These are phyloP conservation scores for Cenchrus fungigraminus DNA, from an alignment of 176 grass and related monocot species.

Conservation along the genomic window DNA sequence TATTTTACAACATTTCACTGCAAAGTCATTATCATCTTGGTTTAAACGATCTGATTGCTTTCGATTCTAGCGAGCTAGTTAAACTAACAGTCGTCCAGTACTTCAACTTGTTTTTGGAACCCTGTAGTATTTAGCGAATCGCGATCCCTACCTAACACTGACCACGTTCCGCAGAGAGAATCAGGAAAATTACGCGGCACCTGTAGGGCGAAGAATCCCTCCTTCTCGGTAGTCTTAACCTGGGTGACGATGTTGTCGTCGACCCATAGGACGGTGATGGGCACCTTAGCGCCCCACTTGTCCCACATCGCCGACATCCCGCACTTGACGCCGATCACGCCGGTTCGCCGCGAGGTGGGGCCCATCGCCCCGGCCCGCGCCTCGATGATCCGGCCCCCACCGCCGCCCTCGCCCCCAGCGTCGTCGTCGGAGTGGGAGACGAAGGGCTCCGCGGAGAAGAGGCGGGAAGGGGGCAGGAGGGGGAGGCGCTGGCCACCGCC, in stretches of 20 bases:
- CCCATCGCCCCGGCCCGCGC: slow-evolving; percentile 62
- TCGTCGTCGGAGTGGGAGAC: slow-evolving; percentile 49
- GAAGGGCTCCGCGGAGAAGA: slow-evolving; percentile 65
- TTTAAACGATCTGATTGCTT: not conserved
- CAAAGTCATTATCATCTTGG: slow-evolving; percentile 4
- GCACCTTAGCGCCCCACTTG: slow-evolving; percentile 95
- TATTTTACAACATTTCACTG: not conserved
- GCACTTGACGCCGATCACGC: slow-evolving; percentile 90
- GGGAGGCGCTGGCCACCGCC: slow-evolving; percentile 9
- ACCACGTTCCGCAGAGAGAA: not conserved
- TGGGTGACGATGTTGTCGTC: slow-evolving; percentile 96
- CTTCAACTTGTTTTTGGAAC: not conserved
- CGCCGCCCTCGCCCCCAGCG: slow-evolving; percentile 27
- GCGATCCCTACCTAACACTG: not conserved
- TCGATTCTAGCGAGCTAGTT: not conserved
- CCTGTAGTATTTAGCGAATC: not conserved
- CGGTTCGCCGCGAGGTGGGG: slow-evolving; percentile 68
- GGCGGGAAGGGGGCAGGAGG: slow-evolving; percentile 35
- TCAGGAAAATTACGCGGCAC: slow-evolving; percentile 38
- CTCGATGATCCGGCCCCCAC: slow-evolving; percentile 63
- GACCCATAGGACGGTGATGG: slow-evolving; percentile 87
- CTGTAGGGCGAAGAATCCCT: slow-evolving; percentile 90
- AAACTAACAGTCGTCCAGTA: not conserved
- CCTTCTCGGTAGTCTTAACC: slow-evolving; percentile 92
- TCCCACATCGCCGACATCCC: slow-evolving; percentile 98